phyloP scores from a whole-genome alignment of 768 basidiomycete genomes.

The Wakefieldia striispora region DNA sequence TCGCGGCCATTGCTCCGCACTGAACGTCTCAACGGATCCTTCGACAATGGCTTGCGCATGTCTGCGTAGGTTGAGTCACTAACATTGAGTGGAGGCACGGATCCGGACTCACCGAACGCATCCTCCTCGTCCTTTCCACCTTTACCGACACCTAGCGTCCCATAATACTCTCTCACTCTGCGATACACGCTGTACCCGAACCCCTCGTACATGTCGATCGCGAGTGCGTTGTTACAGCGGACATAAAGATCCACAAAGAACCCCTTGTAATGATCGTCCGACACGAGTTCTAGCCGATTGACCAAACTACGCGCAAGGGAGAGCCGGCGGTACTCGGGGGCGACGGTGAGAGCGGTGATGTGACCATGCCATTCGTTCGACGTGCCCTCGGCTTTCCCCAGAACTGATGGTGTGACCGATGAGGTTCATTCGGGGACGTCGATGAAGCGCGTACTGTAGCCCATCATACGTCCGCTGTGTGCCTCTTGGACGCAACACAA shows the following conservation, averaged over 20 bases:
- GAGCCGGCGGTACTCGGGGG: conserved; percentile 88
- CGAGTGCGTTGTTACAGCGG: conserved; percentile 79
- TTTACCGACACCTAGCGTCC: conserved; percentile 69
- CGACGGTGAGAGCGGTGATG: conserved; percentile 92
- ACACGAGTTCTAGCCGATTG: conserved; percentile 79
- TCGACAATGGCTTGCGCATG: conserved; percentile 73
- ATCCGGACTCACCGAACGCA: conserved; percentile 73
- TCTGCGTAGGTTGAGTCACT: conserved; percentile 31
- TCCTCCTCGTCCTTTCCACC: conserved; percentile 85
- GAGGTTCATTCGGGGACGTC: background rate
- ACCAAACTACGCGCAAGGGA: conserved; percentile 87
- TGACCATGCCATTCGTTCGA: conserved; percentile 87
- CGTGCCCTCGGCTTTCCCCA: conserved; percentile 89
- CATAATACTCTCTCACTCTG: conserved; percentile 88
- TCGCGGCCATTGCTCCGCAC: conserved; percentile 71
- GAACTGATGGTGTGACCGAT: conserved; percentile 48
- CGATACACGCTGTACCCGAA: conserved; percentile 93
- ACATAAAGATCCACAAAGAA: conserved; percentile 97
- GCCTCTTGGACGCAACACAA: conserved; percentile 82
- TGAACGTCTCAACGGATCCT: conserved; percentile 59
- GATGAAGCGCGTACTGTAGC: conserved; percentile 67
- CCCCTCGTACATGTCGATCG: conserved; percentile 89
- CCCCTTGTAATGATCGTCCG: conserved; percentile 75
- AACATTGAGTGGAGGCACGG: background rate
- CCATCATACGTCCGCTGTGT: conserved; percentile 83